phyloP scores from a whole-genome alignment of 805 yeast species.

The Ogataea methanolica region DNA sequence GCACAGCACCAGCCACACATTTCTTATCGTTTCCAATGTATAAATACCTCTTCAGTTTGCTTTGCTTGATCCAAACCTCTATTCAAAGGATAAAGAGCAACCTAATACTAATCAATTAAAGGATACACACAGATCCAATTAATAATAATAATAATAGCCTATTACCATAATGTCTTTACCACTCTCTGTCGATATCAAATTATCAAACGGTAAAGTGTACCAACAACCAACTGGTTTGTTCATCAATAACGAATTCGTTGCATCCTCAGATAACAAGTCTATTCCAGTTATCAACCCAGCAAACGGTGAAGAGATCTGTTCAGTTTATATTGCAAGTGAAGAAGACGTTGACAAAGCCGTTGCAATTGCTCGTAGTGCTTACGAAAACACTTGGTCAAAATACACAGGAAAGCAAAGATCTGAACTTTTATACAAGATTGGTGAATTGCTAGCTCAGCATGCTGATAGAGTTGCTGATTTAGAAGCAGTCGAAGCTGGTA shows the following conservation, averaged over 20 bases:
- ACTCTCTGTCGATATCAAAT: conserved; percentile 15
- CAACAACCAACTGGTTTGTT: conserved; percentile 80
- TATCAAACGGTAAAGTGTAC: conserved; percentile 53
- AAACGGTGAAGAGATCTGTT: conserved; percentile 46
- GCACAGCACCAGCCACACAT: no score
- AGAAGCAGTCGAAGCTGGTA: conserved; percentile 59
- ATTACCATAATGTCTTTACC: conserved; percentile 4
- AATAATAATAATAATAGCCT: no score
- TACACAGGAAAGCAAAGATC: conserved; percentile 43
- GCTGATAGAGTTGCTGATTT: conserved; percentile 48
- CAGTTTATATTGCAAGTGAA: conserved; percentile 45
- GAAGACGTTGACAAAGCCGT: conserved; percentile 55
- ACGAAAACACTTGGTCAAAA: conserved; percentile 41
- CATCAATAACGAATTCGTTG: conserved; percentile 78
- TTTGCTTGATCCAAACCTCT: no score
- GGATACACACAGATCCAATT: no score
- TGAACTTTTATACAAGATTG: conserved; percentile 42
- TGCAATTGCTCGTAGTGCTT: conserved; percentile 47
- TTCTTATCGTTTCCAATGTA: no score
- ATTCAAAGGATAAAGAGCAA: no score
- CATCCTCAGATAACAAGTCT: conserved; percentile 45
- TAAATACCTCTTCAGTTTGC: no score
- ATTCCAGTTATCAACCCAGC: conserved; percentile 55
- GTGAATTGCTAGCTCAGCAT: conserved; percentile 44
- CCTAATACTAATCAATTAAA: no score